Conservation (phyloP, 2,329 filamentous ascomycete genomes). For the Cercospora sp. region DNA sequence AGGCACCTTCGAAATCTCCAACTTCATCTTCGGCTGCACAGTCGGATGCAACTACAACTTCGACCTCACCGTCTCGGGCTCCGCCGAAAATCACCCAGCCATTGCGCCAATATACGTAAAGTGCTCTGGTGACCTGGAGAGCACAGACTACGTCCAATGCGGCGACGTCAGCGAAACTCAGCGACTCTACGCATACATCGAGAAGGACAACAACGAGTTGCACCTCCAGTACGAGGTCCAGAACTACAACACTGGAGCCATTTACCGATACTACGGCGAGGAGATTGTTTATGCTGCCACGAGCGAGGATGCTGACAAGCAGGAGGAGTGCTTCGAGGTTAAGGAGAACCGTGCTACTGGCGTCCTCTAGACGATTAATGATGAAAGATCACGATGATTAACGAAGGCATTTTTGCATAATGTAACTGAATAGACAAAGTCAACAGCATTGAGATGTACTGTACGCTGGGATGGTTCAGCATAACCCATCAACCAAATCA, state of each 20-base stretch:
- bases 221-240: constrained; percentile 27
- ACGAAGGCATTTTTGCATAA: not conserved
- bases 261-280: constrained; percentile 27
- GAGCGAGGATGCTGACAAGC: constrained; percentile 22
- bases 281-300: constrained; percentile 29
- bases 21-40: constrained; percentile 34
- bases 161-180: constrained; percentile 20
- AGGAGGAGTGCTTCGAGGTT: constrained; percentile 25
- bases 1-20: constrained; percentile 26
- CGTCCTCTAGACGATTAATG: constrained; percentile 15
- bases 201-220: constrained; percentile 23
- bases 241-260: not conserved
- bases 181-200: constrained; percentile 27
- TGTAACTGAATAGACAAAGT: not conserved
- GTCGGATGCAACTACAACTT: constrained; percentile 29
- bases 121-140: constrained; percentile 25
- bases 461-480: not conserved
- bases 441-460: not conserved
- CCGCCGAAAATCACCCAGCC: constrained; percentile 22
- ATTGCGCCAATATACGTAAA: constrained; percentile 18
- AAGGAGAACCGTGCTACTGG: constrained; percentile 20
- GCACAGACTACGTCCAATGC: constrained; percentile 31
- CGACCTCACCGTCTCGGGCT: constrained; percentile 25
- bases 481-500: not conserved
- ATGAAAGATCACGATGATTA: not conserved